These are phyloP conservation scores for Axilococcus clingmanii DNA, from an alignment of 139 green algal species.

Conservation along the genomic window DNA sequence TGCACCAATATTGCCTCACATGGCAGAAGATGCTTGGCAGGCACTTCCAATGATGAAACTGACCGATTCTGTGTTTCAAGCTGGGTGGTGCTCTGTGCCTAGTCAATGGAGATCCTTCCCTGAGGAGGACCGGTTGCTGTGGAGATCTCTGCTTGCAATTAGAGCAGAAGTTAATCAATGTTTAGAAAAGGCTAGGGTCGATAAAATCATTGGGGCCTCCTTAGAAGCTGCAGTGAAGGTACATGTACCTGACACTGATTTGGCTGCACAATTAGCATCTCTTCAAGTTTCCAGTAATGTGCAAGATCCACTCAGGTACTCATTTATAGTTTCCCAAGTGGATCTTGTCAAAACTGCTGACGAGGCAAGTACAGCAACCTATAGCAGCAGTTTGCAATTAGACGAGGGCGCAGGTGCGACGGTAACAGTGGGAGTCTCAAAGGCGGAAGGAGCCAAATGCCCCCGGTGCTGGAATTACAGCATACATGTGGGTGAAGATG, in stretches of 20 bases:
- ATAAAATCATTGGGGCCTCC: constrained; percentile 62
- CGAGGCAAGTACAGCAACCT: not conserved
- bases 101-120: constrained; percentile 33
- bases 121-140: constrained; percentile 29
- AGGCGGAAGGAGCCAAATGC: constrained; percentile 79
- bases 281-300: constrained; percentile 50
- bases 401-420: constrained; percentile 24
- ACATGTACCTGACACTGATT: constrained; percentile 41
- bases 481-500: constrained; percentile 18
- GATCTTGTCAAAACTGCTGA: constrained; percentile 19
- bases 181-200: constrained; percentile 65
- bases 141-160: constrained; percentile 41
- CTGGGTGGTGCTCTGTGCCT: constrained; percentile 39
- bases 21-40: constrained; percentile 95
- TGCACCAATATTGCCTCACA: constrained; percentile 83
- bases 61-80: constrained; percentile 63
- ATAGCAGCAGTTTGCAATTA: constrained; percentile 8
- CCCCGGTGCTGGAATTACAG: constrained; percentile 95
- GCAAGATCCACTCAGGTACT: constrained; percentile 71
- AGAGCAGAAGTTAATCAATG: constrained; percentile 60
- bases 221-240: constrained; percentile 72
- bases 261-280: constrained; percentile 29
- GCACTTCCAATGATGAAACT: constrained; percentile 42
- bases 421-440: constrained; percentile 67
- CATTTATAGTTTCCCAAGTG: constrained; percentile 66